Base-by-base conservation (phyloP, 164 flowering plant species). In the Stephania japonica region DNA sequence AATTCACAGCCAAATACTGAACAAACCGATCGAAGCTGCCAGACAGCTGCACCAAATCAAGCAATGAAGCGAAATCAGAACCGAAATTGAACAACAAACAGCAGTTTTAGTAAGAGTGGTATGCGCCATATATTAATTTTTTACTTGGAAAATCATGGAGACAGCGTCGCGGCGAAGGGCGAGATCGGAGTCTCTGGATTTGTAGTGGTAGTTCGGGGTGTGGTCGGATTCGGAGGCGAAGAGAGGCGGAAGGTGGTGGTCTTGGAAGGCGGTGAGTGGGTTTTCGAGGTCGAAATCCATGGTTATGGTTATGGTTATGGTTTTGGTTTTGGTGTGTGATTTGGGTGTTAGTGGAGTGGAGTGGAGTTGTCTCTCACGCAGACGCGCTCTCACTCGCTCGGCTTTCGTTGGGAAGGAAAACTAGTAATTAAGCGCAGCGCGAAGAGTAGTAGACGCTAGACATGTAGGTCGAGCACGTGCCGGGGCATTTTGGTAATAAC, bases 201-300 rank as follows among this genome's bases (percentile, higher is more conserved):
- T 70, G 75, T 81, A 83, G 65, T 70, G 64, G 8, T 25, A 21
- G 3, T 80, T 74, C 1, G 87, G 88, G 88, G 87, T 88, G 72
- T 90, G 89, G 76, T 87, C 90, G n/a, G 79, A 81, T 78, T 90
- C 90, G 11, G 65, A 42, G n/a, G 61, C 70, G 75, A 90, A 90
- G 7, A 90, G 87, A 18, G 76, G 70, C 9, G 81, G 23, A 16
- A 72, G 18, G 62, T 70, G 64, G 1, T 27, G 70, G 12, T 80
- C 82, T 53, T 78, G 72, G 38, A 72, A 73, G 49, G 19, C 53
- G 3, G 81, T 78, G 16, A 87, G 62, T 42, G 94, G 90, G 79
- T 88, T 84, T 72, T 88, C 90, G 1, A 90, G 87, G 73, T 87
- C 86, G 74, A 81, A 80, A 68, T 88, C 89, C 87, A 84, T 71